Evolutionary conservation across 2,329 filamentous ascomycete species (phyloP).

Genomic region (Akanthomyces uredinophilus): DNA sequence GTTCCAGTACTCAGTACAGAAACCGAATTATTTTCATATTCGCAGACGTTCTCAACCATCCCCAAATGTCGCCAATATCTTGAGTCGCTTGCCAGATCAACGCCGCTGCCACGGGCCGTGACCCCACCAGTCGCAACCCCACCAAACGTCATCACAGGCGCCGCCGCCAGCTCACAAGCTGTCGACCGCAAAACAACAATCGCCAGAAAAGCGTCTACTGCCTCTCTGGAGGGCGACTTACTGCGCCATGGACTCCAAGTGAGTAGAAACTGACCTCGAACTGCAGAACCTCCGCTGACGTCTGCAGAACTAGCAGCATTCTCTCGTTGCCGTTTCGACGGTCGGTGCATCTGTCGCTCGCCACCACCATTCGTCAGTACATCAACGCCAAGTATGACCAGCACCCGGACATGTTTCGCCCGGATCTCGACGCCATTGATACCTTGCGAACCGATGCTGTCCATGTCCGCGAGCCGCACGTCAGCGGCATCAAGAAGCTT

Average conservation of each 20-base stretch:
- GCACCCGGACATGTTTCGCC: constrained; percentile 91
- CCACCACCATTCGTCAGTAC: constrained; percentile 83
- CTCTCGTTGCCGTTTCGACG: constrained; percentile 84
- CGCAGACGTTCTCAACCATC: too few species aligned
- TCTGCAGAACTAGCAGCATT: constrained; percentile 45
- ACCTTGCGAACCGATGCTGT: constrained; percentile 78
- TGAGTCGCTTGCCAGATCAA: neutral
- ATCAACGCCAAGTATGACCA: constrained; percentile 99
- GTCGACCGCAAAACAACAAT: constrained; percentile 1
- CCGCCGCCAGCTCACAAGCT: neutral
- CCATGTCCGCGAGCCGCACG: constrained; percentile 81
- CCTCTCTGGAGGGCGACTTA: constrained; percentile 1
- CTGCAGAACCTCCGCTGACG: neutral
- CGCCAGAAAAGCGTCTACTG: neutral
- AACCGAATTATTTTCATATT: too few species aligned
- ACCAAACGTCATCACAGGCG: constrained; percentile 10
- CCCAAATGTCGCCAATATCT: too few species aligned
- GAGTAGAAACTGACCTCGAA: neutral
- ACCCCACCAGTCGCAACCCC: constrained; percentile 10
- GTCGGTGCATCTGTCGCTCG: constrained; percentile 72
- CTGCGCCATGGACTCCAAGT: constrained; percentile 13
- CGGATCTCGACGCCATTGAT: constrained; percentile 82
- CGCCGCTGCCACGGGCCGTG: neutral
- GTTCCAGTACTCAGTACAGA: too few species aligned
- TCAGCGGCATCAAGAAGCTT: constrained; percentile 81